These are phyloP conservation scores for Citrus medica DNA, from an alignment of 345 rosid species.

Conservation along the genomic window DNA sequence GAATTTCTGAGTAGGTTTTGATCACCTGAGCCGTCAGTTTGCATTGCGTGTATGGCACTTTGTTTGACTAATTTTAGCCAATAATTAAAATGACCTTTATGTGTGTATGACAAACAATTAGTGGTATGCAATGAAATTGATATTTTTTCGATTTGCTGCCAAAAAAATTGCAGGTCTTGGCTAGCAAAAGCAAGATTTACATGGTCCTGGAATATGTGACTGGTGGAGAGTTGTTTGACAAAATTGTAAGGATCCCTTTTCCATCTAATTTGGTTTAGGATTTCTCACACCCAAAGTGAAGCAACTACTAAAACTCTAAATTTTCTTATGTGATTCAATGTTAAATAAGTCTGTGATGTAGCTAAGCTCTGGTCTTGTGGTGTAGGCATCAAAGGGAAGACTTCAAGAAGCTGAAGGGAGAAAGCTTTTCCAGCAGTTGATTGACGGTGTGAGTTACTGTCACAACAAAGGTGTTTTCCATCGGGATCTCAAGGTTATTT, in stretches of 20 bases:
- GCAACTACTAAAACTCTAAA: background rate
- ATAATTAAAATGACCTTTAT: background rate
- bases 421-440: conserved; percentile 90
- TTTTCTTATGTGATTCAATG: background rate
- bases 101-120: background rate
- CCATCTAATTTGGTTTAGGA: background rate
- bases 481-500: conserved; percentile 87
- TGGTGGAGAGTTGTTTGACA: conserved; percentile 88
- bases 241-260: conserved; percentile 55
- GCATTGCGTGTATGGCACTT: background rate
- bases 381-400: conserved; percentile 74
- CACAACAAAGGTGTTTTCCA: conserved; percentile 87
- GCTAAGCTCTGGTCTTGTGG: background rate
- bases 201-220: conserved; percentile 83
- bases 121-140: background rate
- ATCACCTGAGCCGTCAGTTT: background rate
- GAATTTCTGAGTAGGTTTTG: background rate
- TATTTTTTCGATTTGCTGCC: background rate
- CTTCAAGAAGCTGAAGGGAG: conserved; percentile 73
- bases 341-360: background rate
- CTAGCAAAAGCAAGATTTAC: conserved; percentile 81
- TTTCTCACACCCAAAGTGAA: background rate
- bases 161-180: conserved; percentile 67
- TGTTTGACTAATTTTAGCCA: background rate
- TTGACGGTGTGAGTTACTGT: conserved; percentile 89